Conservation (phyloP, 2,329 filamentous ascomycete genomes). For the Pezizomycotina sp. region DNA sequence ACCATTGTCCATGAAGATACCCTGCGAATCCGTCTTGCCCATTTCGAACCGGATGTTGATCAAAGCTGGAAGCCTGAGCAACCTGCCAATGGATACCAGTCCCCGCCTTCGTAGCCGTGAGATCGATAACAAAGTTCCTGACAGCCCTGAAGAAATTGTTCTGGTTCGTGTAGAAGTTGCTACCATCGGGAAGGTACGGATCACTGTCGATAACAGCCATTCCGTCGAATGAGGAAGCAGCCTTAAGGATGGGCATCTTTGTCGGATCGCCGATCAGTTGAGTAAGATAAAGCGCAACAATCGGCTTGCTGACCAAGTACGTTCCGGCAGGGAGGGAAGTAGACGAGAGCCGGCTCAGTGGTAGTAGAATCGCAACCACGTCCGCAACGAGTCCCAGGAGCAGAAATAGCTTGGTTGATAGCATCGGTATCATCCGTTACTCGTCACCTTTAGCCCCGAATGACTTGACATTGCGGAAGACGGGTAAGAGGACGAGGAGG, state of each 20-base stretch:
- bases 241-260: constrained; percentile 49
- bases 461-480: constrained; percentile 16
- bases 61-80: constrained; percentile 44
- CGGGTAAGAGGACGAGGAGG: too few relatives aligned
- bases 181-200: constrained; percentile 61
- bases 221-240: constrained; percentile 52
- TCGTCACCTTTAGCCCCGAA: constrained; percentile 18
- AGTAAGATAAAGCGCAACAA: constrained; percentile 82
- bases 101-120: constrained; percentile 44
- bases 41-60: constrained; percentile 40
- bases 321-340: constrained; percentile 67
- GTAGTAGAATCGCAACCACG: constrained; percentile 69
- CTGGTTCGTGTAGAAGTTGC: constrained; percentile 67
- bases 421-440: constrained; percentile 66
- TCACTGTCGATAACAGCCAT: constrained; percentile 84
- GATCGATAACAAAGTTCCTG: constrained; percentile 65
- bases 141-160: constrained; percentile 71
- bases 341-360: constrained; percentile 65
- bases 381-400: constrained; percentile 59
- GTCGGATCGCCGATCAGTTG: constrained; percentile 63
- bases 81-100: constrained; percentile 50
- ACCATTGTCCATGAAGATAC: constrained; percentile 46
- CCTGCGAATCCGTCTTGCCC: constrained; percentile 31
- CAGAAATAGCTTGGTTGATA: constrained; percentile 57
- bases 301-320: constrained; percentile 62